phyloP scores from a whole-genome alignment of 148 eudicot genomes.

The Cornus suecica region DNA sequence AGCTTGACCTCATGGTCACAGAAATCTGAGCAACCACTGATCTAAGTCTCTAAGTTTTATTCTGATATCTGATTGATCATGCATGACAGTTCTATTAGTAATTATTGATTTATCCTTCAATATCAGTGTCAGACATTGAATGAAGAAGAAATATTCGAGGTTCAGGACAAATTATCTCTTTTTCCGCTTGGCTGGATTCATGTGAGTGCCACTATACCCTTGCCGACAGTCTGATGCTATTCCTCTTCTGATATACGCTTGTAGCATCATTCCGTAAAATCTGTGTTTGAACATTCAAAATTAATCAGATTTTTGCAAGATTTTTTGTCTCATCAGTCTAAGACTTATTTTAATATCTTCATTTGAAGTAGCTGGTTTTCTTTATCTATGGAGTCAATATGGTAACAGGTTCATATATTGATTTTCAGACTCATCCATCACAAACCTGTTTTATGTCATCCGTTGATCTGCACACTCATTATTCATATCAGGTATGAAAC shows the following conservation, averaged over 20 bases:
- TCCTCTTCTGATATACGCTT: neutral
- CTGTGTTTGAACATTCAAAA: neutral
- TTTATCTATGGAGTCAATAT: neutral
- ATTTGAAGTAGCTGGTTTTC: neutral
- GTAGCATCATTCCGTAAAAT: neutral
- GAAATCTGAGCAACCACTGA: neutral
- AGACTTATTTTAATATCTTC: neutral
- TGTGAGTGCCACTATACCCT: constrained; percentile 43
- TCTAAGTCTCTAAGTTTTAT: neutral
- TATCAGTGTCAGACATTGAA: constrained; percentile 86
- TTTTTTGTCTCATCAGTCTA: neutral
- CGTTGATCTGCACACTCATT: constrained; percentile 99
- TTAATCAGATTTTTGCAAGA: constrained; percentile 5
- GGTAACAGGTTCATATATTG: constrained; percentile 19
- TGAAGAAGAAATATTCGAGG: constrained; percentile 96
- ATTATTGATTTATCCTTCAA: constrained; percentile 7
- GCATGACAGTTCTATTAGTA: neutral
- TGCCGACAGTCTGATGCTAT: neutral
- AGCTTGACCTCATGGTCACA: neutral
- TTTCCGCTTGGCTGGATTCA: constrained; percentile 99
- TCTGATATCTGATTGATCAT: neutral
- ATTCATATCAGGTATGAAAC: constrained; percentile 87
- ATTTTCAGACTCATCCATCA: constrained; percentile 90
- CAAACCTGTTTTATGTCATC: constrained; percentile 99
- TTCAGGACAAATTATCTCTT: constrained; percentile 83